Conservation (phyloP, 192 early-diverging fungal species). For the Mycoemilia scoparia region DNA sequence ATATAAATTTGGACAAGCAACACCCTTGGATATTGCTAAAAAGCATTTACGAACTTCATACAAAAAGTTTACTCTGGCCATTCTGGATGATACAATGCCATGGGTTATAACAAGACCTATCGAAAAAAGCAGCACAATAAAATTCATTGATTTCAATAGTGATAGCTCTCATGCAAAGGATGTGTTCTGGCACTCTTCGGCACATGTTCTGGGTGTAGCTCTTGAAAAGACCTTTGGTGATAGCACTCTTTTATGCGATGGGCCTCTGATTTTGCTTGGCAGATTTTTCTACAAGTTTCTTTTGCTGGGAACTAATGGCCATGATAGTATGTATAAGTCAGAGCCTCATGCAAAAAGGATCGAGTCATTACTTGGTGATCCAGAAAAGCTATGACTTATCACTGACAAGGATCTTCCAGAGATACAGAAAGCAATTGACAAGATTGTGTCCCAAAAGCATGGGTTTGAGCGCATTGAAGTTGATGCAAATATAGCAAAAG, state of each 20-base stretch:
- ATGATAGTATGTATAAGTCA: conserved; percentile 6
- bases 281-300: conserved; percentile 70
- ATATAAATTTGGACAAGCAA: no score
- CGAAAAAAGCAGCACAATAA: conserved; percentile 12
- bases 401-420: conserved; percentile 30
- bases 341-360: conserved; percentile 9
- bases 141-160: conserved; percentile 23
- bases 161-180: conserved; percentile 19
- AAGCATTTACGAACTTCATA: no score
- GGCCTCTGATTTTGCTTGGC: conserved; percentile 42
- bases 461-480: conserved; percentile 49
- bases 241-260: conserved; percentile 44
- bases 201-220: conserved; percentile 54
- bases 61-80: conserved; percentile 27
- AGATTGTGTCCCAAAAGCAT: conserved; percentile 31
- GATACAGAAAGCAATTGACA: conserved; percentile 30
- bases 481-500: conserved; percentile 31
- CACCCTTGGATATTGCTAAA: no score
- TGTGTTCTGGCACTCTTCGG: conserved; percentile 48
- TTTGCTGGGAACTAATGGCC: conserved; percentile 18
- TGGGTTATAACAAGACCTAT: conserved; percentile 37
- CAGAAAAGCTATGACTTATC: conserved; percentile 20
- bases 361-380: conserved; percentile 7
- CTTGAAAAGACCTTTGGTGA: conserved; percentile 52
- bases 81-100: conserved; percentile 22